phyloP scores from a whole-genome alignment of 805 yeast species.

The Metschnikowia lunata region DNA sequence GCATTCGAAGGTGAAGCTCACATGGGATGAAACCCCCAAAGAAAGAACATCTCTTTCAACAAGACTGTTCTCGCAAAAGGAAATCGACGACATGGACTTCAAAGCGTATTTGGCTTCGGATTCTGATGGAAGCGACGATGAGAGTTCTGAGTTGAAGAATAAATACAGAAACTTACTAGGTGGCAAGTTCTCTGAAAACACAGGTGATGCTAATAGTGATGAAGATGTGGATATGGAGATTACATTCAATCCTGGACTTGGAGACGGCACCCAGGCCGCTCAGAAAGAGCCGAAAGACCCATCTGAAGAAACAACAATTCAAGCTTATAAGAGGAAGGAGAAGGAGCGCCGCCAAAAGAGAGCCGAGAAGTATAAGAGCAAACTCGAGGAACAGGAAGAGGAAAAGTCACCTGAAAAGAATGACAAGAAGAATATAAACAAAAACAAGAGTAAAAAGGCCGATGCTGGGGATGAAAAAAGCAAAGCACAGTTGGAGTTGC shows the following conservation, averaged over 20 bases:
- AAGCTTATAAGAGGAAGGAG: constrained; percentile 78
- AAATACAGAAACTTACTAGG: constrained; percentile 62
- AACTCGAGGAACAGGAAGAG: constrained; percentile 49
- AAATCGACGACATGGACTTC: constrained; percentile 86
- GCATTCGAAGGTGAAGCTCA: constrained; percentile 90
- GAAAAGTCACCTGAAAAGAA: constrained; percentile 10
- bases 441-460: constrained; percentile 8
- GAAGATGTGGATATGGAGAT: constrained; percentile 88
- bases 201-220: constrained; percentile 39
- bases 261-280: constrained; percentile 22
- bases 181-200: constrained; percentile 33
- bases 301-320: constrained; percentile 69
- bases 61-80: constrained; percentile 81
- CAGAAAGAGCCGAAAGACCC: constrained; percentile 41
- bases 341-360: constrained; percentile 88
- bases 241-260: constrained; percentile 86
- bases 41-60: constrained; percentile 75
- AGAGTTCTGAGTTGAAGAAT: constrained; percentile 35
- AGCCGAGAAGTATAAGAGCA: constrained; percentile 66
- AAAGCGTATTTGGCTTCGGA: constrained; percentile 81
- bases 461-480: constrained; percentile 19
- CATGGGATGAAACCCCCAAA: constrained; percentile 98
- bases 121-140: constrained; percentile 41
- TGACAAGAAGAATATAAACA: constrained; percentile 25
- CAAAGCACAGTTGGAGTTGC: constrained; percentile 67